Base-by-base conservation (phyloP, 2,329 filamentous ascomycete genomes). In the Fusarium praegraminearum region DNA sequence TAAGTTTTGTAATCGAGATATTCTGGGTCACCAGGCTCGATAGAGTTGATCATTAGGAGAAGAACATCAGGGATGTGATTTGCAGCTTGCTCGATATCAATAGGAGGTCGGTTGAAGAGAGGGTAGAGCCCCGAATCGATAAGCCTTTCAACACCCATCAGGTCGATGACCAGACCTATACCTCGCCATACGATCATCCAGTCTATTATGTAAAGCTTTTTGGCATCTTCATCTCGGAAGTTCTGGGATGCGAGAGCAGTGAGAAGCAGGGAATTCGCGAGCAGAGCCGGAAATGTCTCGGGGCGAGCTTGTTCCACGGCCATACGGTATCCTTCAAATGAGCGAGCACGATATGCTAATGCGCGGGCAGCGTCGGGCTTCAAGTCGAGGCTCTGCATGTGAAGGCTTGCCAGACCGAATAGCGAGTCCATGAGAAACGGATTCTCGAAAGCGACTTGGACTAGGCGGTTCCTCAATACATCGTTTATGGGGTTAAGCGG, bases 101-200 rank as follows among this genome's bases (percentile, higher is more conserved):
- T 80, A 5, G 79, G 73, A 2, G 86, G 86, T 0, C 86, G 80
- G 60, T 80, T 81, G 68, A 88, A 86, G 13, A 88, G 77, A 7
- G 77, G 72, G 2, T 80, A 78, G 57, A 88, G 72, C 18, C 85
- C 86, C 0, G 83, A 82, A 4, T 80, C 75, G 49, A 77, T 57
- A 20, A 79, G 65, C 16, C 55, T 70, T 20, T 71, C 66, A 2
- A 75, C 56, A 7, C 73, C 71, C 60, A 78, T 76, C 22, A 75
- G 65, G 1, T 83, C 76, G 40, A 87, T 77, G 32, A 88, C 84
- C 18, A 85, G 74, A 32, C 84, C 80, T 28, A 81, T 87, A 12
- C 86, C 86, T 12, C 82, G 79, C 85, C 86, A 89, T 15, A 88
- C 79, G 5, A 82, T 70, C 76, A 88, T 84, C 86, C 86, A 89